Percentiles rank a stretch among this genome's conserved stretches.
These are phyloP conservation scores for Citrus sp. DNA, from an alignment of 345 rosid genomes.

Conservation along the genomic window DNA sequence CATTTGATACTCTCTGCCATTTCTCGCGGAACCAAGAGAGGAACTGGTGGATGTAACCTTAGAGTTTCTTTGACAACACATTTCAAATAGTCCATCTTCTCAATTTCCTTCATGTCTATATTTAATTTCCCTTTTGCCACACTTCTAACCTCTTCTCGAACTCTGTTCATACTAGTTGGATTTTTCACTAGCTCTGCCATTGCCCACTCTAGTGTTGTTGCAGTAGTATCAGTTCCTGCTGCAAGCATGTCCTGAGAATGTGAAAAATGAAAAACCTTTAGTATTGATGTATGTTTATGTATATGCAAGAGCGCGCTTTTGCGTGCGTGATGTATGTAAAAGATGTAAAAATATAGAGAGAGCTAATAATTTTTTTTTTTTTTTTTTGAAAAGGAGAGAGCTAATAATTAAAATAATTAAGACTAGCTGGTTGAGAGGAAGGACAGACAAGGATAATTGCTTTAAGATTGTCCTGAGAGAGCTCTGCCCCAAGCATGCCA, in stretches of 20 bases:
- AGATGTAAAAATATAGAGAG: too few relatives aligned
- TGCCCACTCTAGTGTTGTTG: background rate
- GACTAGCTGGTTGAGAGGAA: background rate
- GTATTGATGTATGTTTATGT: too few relatives aligned
- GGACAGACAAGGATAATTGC: constrained; percentile 23
- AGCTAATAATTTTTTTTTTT: too few relatives aligned
- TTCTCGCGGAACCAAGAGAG: background rate
- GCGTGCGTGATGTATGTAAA: too few relatives aligned
- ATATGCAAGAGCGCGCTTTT: background rate
- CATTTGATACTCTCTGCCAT: background rate
- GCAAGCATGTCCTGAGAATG: background rate
- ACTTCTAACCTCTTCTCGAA: background rate
- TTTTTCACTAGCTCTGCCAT: background rate
- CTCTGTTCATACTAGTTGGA: background rate
- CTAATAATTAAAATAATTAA: too few relatives aligned
- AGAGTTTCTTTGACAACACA: background rate
- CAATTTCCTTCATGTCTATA: background rate
- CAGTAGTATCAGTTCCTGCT: background rate
- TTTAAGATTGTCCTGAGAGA: constrained; percentile 23
- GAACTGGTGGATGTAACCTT: background rate
- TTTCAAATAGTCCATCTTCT: background rate
- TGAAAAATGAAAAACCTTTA: background rate
- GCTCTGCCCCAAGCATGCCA: constrained; percentile 7
- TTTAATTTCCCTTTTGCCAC: background rate
- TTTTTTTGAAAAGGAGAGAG: too few relatives aligned